phyloP scores from a whole-genome alignment of 2,329 filamentous ascomycete species.

The Penicillium sp. region DNA sequence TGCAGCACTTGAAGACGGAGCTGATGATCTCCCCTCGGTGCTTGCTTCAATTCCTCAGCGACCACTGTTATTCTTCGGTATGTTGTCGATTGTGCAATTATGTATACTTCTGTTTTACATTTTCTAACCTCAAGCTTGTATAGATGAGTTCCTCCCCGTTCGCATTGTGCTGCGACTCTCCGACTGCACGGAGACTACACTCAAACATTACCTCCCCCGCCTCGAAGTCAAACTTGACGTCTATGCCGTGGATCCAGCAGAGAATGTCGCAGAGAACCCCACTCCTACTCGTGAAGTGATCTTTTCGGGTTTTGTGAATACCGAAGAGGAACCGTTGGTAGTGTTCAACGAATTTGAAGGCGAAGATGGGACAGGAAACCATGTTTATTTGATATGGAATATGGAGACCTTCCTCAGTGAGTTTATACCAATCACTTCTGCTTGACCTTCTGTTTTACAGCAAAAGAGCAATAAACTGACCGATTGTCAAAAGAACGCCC shows the following conservation, averaged over 20 bases:
- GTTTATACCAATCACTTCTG: constrained; percentile 10
- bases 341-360: constrained; percentile 49
- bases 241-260: constrained; percentile 46
- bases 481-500: constrained; percentile 42
- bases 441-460: too few species aligned
- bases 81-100: constrained; percentile 9
- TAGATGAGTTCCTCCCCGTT: constrained; percentile 60
- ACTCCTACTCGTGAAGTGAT: constrained; percentile 47
- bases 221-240: constrained; percentile 57
- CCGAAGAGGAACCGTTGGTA: constrained; percentile 49
- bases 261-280: constrained; percentile 46
- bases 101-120: background rate
- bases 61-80: constrained; percentile 58
- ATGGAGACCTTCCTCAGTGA: constrained; percentile 48
- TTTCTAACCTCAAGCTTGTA: constrained; percentile 6
- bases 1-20: constrained; percentile 49
- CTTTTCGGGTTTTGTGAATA: constrained; percentile 43
- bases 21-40: constrained; percentile 49
- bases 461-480: too few species aligned
- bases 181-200: constrained; percentile 51
- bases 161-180: constrained; percentile 58
- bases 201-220: constrained; percentile 54
- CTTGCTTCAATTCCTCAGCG: constrained; percentile 56
- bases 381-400: constrained; percentile 52
- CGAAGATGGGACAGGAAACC: constrained; percentile 42